Conservation (phyloP, 2,329 filamentous ascomycete genomes). For the Pseudogymnoascus sp. region DNA sequence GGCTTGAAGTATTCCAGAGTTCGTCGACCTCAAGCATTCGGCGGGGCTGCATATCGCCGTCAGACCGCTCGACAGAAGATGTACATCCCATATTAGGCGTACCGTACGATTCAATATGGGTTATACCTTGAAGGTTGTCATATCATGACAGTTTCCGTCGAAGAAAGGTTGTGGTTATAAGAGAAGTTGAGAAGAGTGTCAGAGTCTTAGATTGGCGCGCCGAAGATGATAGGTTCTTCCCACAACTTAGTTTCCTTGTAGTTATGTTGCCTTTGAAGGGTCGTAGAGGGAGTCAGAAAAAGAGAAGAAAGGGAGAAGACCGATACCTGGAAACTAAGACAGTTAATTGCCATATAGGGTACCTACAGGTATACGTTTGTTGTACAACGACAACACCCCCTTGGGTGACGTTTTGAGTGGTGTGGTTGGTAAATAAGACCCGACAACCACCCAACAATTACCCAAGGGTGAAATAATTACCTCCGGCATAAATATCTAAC, state of each 20-base stretch:
- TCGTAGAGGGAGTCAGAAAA: not conserved
- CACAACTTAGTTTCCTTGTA: not conserved
- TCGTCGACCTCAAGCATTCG: not conserved
- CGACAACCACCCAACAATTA: not conserved
- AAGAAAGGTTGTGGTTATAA: not conserved
- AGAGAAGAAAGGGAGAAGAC: not conserved
- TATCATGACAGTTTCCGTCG: not conserved
- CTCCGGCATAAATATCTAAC: not conserved
- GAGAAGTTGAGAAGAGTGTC: not conserved
- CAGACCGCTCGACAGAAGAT: not conserved
- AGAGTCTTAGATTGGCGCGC: not conserved
- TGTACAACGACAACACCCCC: not conserved
- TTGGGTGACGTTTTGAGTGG: not conserved
- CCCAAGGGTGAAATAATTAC: not conserved
- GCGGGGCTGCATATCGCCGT: not conserved
- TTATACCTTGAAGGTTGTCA: not conserved
- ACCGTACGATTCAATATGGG: not conserved
- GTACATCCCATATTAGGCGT: not conserved
- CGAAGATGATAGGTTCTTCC: not conserved
- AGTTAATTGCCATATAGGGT: not conserved
- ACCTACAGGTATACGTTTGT: not conserved
- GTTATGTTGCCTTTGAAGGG: not conserved
- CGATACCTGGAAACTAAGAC: not conserved
- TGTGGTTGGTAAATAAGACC: not conserved
- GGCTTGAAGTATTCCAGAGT: not conserved